Evolutionary conservation across 164 flowering plant species (phyloP).

Genomic region (Berberis thunbergii): DNA sequence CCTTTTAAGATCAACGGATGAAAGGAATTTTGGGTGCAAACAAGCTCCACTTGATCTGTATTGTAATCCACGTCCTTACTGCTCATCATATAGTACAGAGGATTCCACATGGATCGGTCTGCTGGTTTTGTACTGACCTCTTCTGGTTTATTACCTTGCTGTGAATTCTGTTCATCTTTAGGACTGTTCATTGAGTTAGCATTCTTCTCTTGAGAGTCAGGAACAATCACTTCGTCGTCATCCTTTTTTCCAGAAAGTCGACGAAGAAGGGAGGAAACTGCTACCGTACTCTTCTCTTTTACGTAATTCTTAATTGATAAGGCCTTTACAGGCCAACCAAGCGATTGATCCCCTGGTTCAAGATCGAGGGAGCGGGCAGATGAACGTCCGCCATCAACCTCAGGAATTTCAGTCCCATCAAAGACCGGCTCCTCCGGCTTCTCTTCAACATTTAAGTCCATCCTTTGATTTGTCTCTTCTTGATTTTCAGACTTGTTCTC

Average conservation of each 20-base stretch:
- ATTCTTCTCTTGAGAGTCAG: conserved; percentile 18
- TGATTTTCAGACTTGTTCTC: conserved; percentile 15
- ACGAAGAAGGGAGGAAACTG: conserved; percentile 52
- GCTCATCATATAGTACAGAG: conserved; percentile 37
- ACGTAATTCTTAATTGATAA: conserved; percentile 52
- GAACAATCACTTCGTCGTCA: conserved; percentile 22
- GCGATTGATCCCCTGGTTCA: conserved; percentile 29
- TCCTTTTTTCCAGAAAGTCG: conserved; percentile 62
- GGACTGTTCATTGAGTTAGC: conserved; percentile 5
- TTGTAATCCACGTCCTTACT: conserved; percentile 23
- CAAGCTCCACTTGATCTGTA: conserved; percentile 28
- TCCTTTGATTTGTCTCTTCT: conserved; percentile 11
- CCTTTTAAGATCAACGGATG: conserved; percentile 49
- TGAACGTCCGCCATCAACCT: conserved; percentile 29
- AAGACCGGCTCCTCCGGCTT: conserved; percentile 47
- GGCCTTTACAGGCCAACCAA: conserved; percentile 69
- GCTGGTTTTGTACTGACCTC: conserved; percentile 26
- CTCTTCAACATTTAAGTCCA: conserved; percentile 31
- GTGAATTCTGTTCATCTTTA: conserved; percentile 22
- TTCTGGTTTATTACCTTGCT: conserved; percentile 22
- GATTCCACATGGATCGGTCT: conserved; percentile 62
- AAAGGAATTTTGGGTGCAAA: conserved; percentile 11
- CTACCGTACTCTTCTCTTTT: conserved; percentile 44
- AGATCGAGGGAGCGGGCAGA: conserved; percentile 30
- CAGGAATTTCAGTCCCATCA: conserved; percentile 63